These are phyloP conservation scores for Malus fusca DNA, from an alignment of 306 rosid species.

Conservation along the genomic window DNA sequence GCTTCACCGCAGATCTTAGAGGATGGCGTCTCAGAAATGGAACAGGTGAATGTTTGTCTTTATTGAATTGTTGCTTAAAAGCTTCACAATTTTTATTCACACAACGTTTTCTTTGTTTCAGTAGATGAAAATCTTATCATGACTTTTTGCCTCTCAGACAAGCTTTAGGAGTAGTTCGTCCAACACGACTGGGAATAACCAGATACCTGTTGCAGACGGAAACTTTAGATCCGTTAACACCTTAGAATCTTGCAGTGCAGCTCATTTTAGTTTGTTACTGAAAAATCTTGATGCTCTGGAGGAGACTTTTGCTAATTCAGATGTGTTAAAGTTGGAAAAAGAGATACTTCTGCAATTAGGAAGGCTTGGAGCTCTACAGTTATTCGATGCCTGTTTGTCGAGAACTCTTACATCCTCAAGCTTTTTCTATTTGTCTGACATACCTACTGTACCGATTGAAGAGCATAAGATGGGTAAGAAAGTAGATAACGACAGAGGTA, in stretches of 20 bases:
- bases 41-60: constrained; percentile 42
- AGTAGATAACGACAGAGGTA: constrained; percentile 14
- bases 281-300: constrained; percentile 71
- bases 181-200: constrained; percentile 17
- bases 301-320: constrained; percentile 62
- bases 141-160: constrained; percentile 30
- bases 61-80: background rate
- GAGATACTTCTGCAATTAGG: constrained; percentile 53
- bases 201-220: constrained; percentile 26
- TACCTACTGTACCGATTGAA: constrained; percentile 15
- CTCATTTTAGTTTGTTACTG: constrained; percentile 55
- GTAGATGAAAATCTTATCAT: constrained; percentile 8
- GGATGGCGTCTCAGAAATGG: constrained; percentile 37
- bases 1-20: constrained; percentile 34
- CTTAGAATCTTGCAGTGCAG: constrained; percentile 29
- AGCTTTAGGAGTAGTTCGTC: constrained; percentile 26
- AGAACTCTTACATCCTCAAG: constrained; percentile 39
- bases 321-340: constrained; percentile 43
- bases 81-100: background rate
- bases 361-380: constrained; percentile 69
- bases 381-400: constrained; percentile 51
- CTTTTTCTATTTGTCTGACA: constrained; percentile 16
- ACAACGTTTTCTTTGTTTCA: background rate
- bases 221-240: constrained; percentile 6
- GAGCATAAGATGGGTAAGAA: constrained; percentile 22